A percentile compares a stretch with the other conserved stretches of the same genome.
These are phyloP conservation scores for Scheffersomyces quercinus DNA, from an alignment of 1,139 yeast species.

Conservation along the genomic window DNA sequence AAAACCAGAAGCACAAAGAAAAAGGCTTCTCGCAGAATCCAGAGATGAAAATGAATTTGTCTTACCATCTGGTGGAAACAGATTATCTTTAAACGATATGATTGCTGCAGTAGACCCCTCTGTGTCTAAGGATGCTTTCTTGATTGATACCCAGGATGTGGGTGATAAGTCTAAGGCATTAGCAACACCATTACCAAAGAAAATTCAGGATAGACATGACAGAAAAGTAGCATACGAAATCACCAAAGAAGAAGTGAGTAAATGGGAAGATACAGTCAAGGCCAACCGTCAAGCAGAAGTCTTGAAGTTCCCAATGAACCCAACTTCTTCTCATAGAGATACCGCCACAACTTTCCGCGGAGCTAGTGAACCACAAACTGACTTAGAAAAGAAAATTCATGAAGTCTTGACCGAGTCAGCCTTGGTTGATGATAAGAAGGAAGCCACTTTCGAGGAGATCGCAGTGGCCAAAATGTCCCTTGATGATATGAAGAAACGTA, in stretches of 20 bases:
- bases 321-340: constrained; percentile 43
- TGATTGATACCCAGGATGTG: constrained; percentile 40
- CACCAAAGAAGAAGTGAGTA: constrained; percentile 79
- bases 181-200: constrained; percentile 79
- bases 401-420: constrained; percentile 64
- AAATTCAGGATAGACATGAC: constrained; percentile 84
- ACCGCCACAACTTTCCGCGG: constrained; percentile 51
- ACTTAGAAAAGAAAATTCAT: constrained; percentile 67
- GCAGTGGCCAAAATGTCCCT: constrained; percentile 80
- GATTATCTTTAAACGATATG: constrained; percentile 74
- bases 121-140: constrained; percentile 48
- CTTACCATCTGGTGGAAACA: constrained; percentile 59
- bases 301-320: constrained; percentile 66
- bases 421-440: constrained; percentile 69
- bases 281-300: constrained; percentile 84
- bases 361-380: constrained; percentile 48
- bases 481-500: constrained; percentile 76
- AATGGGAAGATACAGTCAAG: constrained; percentile 85
- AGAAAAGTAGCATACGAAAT: constrained; percentile 89
- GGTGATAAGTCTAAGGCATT: constrained; percentile 45
- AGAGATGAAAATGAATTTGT: constrained; percentile 71
- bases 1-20: constrained; percentile 38
- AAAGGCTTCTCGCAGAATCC: constrained; percentile 49
- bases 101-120: constrained; percentile 59
- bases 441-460: constrained; percentile 82